Base-by-base conservation (phyloP, 768 basidiomycete genomes). In the Hygrophoropsis aurantiaca region DNA sequence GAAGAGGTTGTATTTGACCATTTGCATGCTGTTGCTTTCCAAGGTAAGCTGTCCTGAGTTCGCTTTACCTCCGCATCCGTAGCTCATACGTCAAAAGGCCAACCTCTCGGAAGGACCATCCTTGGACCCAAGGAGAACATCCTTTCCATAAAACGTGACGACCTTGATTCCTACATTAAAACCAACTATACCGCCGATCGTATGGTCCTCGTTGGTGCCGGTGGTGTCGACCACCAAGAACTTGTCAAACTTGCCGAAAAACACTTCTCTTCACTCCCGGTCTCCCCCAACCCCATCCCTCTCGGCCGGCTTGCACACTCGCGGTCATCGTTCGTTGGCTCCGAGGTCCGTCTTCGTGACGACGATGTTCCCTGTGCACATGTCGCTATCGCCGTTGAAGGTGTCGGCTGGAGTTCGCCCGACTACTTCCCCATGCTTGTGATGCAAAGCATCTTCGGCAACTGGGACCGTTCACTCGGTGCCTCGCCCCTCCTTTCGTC, bases 401-500 rank as follows among this genome's bases (percentile, higher is more conserved):
- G 97, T 67, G 94, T 95, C 47, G 85, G 92, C 69, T 97, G 95
- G 94, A 90, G 86, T 58, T 93, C 89, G 9, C 94, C 95, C 23
- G 97, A 99, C 72, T 98, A 98, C 78, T 98, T 91, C 84, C 92
- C 94, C 51, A 95, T 99, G 94, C 84, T 97, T 74, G 94, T 92
- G 65, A 90, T 97, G 86, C 91, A 95, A 69, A 85, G 83, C 60
- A 91, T 98, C 71, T 87, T 98, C 71, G 97, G 97, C 53, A 99
- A 98, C 82, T 99, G 97, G 97, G 95, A 99, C 66, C 84, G 97
- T 57, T 90, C 88, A 39, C 84, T 98, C 58, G 97, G 95, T 58
- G 83, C 92, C 40, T 86, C 91, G 3, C 79, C 91, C 19, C 77
- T 97, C 44, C 83, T 95, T 53, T 93, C 90, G 50, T 97, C 93